A percentile compares a stretch with the other conserved stretches of the same genome.
Conservation (phyloP, 352 stramenopile genomes). For the Phytophthora niederhauseri region DNA sequence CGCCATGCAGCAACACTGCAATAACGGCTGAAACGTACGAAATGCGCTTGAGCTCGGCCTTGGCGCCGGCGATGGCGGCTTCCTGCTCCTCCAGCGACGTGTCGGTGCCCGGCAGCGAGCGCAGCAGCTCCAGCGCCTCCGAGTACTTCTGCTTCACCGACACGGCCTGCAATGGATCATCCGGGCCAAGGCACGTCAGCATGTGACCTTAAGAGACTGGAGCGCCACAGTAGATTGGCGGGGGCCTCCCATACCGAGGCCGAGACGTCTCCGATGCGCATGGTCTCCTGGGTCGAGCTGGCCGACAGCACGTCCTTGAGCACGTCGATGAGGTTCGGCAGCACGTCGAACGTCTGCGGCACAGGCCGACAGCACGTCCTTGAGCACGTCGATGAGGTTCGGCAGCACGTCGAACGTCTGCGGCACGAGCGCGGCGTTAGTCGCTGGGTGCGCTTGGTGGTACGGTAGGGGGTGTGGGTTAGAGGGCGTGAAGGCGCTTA, state of each 20-base stretch:
- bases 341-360: slow-evolving; percentile 72
- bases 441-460: background rate
- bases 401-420: slow-evolving; percentile 85
- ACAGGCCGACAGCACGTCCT: slow-evolving; percentile 65
- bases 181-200: background rate
- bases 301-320: slow-evolving; percentile 85
- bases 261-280: slow-evolving; percentile 82
- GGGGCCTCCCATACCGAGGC: slow-evolving; percentile 50
- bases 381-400: slow-evolving; percentile 86
- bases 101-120: slow-evolving; percentile 74
- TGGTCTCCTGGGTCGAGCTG: slow-evolving; percentile 77
- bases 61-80: slow-evolving; percentile 65
- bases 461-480: background rate
- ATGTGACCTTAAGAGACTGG: too few species aligned
- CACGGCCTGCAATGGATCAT: slow-evolving; percentile 51
- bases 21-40: slow-evolving; percentile 45
- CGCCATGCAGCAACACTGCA: background rate
- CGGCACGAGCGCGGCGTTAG: background rate
- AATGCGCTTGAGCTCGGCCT: slow-evolving; percentile 77
- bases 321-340: slow-evolving; percentile 86
- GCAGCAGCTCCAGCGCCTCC: slow-evolving; percentile 68
- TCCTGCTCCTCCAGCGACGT: slow-evolving; percentile 84
- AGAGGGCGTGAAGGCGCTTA: slow-evolving; percentile 3
- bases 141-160: slow-evolving; percentile 81
- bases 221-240: too few species aligned